phyloP scores from a whole-genome alignment of 2,329 filamentous ascomycete genomes.

The Monilinia polystroma region DNA sequence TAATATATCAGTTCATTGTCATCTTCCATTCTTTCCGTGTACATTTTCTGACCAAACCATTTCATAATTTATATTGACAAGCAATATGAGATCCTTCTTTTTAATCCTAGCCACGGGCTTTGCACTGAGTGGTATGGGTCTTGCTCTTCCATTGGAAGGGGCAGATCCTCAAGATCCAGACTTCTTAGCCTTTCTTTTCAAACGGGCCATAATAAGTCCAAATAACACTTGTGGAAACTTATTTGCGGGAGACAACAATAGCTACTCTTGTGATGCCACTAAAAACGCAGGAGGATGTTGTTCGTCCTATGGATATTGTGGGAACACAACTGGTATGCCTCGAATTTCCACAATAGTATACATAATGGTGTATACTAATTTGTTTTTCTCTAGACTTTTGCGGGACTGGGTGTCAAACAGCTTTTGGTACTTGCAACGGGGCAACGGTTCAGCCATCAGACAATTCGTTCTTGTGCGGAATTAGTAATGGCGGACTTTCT shows the following conservation, averaged over 20 bases:
- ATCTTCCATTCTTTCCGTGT: not conserved
- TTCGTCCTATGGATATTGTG: slow-evolving; percentile 34
- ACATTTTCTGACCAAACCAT: not conserved
- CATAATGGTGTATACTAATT: not conserved
- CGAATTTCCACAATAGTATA: not conserved
- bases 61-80: slow-evolving; percentile 15
- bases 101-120: slow-evolving; percentile 21
- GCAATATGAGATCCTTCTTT: slow-evolving; percentile 21
- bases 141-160: slow-evolving; percentile 16
- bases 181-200: slow-evolving; percentile 21
- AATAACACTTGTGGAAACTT: slow-evolving; percentile 31
- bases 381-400: slow-evolving; percentile 31
- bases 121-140: slow-evolving; percentile 17
- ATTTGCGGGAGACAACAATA: slow-evolving; percentile 24
- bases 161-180: slow-evolving; percentile 22
- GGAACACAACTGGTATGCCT: slow-evolving; percentile 25
- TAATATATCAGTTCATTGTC: not conserved
- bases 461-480: slow-evolving; percentile 12
- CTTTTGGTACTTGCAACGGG: slow-evolving; percentile 21
- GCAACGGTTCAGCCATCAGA: slow-evolving; percentile 18
- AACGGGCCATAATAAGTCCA: slow-evolving; percentile 23
- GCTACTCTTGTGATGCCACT: slow-evolving; percentile 33
- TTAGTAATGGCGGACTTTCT: slow-evolving; percentile 14
- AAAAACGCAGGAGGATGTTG: slow-evolving; percentile 37
- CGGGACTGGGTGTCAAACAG: slow-evolving; percentile 30